phyloP scores from a whole-genome alignment of 345 rosid genomes.

The Sonneratia caseolaris region DNA sequence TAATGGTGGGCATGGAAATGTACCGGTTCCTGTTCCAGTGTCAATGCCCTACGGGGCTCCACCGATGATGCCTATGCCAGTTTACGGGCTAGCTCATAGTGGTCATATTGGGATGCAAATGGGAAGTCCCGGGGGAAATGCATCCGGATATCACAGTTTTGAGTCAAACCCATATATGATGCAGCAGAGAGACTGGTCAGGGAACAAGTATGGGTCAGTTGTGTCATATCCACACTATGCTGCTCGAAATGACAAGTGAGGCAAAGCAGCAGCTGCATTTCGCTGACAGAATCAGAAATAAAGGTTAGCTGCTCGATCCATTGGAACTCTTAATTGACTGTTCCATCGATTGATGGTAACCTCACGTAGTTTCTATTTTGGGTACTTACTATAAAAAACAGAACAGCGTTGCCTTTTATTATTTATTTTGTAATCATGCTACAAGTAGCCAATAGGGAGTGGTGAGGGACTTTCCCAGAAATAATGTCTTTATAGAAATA shows the following conservation, averaged over 20 bases:
- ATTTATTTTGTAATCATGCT: not conserved
- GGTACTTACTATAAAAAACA: not conserved
- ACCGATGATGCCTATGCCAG: slow-evolving; percentile 49
- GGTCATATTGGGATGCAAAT: slow-evolving; percentile 45
- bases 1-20: slow-evolving; percentile 21
- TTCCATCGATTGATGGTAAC: not conserved
- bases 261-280: slow-evolving; percentile 1
- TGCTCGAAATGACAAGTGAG: slow-evolving; percentile 43
- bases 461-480: not conserved
- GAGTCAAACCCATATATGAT: slow-evolving; percentile 31
- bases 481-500: not conserved
- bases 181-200: slow-evolving; percentile 30
- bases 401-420: not conserved
- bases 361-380: not conserved
- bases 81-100: slow-evolving; percentile 27
- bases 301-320: slow-evolving; percentile 11
- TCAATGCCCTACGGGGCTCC: slow-evolving; percentile 40
- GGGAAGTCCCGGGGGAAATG: slow-evolving; percentile 11
- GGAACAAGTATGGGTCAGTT: slow-evolving; percentile 46
- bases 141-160: slow-evolving; percentile 19
- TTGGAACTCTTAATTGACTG: not conserved
- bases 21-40: slow-evolving; percentile 35
- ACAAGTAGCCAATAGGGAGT: not conserved
- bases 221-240: slow-evolving; percentile 44
- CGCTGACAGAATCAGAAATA: not conserved